Percentiles rank a stretch among this genome's conserved stretches.
phyloP scores from a whole-genome alignment of 2,329 filamentous ascomycete species.

The Ophiostoma perfectum region DNA sequence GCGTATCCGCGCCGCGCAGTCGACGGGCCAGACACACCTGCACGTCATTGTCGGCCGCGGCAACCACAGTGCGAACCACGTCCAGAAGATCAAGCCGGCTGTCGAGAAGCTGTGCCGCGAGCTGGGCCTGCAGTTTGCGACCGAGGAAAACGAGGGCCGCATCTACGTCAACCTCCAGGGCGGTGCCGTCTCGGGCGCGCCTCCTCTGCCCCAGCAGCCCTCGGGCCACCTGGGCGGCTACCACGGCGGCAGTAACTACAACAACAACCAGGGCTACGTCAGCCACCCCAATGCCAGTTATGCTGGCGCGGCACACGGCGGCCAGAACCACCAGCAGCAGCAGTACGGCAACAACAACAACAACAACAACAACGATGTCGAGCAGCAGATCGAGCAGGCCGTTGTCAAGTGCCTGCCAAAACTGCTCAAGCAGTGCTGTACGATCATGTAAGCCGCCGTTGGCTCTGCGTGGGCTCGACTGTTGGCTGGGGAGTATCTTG shows the following conservation, averaged over 20 bases:
- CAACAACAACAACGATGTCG: constrained; percentile 49
- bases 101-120: constrained; percentile 83
- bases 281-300: constrained; percentile 28
- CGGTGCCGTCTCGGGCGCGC: constrained; percentile 47
- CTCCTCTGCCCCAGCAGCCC: constrained; percentile 45
- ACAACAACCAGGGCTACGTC: constrained; percentile 34
- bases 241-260: constrained; percentile 30
- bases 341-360: constrained; percentile 35
- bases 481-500: neutral
- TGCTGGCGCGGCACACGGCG: constrained; percentile 18
- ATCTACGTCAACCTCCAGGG: constrained; percentile 85
- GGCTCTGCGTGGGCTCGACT: constrained; percentile 21
- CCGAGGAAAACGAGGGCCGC: constrained; percentile 82
- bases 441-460: constrained; percentile 60
- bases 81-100: constrained; percentile 93
- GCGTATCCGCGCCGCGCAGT: constrained; percentile 71
- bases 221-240: constrained; percentile 35
- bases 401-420: constrained; percentile 49
- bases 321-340: constrained; percentile 40
- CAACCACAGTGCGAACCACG: constrained; percentile 73
- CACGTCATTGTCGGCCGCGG: constrained; percentile 97
- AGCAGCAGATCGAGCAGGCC: constrained; percentile 49
- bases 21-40: constrained; percentile 70
- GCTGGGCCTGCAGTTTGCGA: constrained; percentile 73
- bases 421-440: constrained; percentile 61